phyloP scores from a whole-genome alignment of 139 green algal genomes.

The Coelastrella sp. region DNA sequence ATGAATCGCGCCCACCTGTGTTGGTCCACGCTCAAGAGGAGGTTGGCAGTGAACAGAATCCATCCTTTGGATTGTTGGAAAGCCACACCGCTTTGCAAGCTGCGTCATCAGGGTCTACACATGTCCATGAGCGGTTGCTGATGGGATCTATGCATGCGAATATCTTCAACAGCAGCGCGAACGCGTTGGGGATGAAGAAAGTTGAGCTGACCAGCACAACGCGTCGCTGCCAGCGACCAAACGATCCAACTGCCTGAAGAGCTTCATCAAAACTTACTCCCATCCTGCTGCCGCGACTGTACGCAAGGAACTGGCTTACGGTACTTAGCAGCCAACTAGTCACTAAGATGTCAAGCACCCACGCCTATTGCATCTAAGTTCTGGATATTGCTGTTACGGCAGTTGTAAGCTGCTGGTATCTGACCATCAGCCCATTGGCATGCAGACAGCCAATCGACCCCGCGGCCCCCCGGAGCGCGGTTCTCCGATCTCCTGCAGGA shows the following conservation, averaged over 20 bases:
- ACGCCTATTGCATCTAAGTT: no score
- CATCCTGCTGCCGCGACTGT: no score
- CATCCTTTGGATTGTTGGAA: neutral
- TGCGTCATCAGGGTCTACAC: neutral
- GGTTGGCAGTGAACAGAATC: constrained; percentile 4
- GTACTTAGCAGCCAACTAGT: no score
- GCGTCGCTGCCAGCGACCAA: neutral
- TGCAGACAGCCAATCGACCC: no score
- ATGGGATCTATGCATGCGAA: constrained; percentile 14
- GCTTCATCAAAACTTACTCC: constrained; percentile 6
- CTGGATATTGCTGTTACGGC: no score
- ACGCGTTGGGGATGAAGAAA: neutral
- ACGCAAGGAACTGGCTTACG: no score
- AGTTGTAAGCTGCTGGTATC: no score
- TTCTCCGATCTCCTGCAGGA: no score
- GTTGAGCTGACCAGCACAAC: neutral
- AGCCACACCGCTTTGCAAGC: neutral
- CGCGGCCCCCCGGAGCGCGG: no score
- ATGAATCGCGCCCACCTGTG: neutral
- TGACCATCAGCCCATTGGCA: no score
- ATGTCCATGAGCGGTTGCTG: neutral
- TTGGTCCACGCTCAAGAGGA: neutral
- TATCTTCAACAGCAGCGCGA: neutral
- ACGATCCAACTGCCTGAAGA: neutral
- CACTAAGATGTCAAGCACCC: no score